Evolutionary conservation across 2,329 filamentous ascomycete genomes (phyloP), one percentile per base, ranked within the genome.

Genomic region (Fusarium beomiforme): DNA sequence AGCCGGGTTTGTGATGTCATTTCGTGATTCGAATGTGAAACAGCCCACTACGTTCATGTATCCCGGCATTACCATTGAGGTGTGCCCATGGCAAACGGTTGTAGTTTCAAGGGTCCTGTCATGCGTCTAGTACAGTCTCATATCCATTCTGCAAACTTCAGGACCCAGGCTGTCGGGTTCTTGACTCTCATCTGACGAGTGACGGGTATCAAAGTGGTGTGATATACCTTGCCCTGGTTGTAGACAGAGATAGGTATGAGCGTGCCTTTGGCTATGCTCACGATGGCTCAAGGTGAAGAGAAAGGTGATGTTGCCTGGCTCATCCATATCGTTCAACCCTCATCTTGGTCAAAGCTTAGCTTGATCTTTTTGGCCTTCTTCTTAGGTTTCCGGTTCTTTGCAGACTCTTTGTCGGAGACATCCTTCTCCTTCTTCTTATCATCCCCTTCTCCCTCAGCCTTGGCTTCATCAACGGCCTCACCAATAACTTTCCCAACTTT

Each of bases 341-440:
- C 87, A 21, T 90, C 89, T 61, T 91, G 87, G 29, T 88, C 88
- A 76, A 92, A 92, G 79, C 90, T 92, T 47, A 92, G 81, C 81
- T 91, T 91, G 65, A 92, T 88, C 81, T 91, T 91, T 79, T 89
- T 89, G 8, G 83, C 81, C 79, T 87, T 87, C 78, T 90, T 89
- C 78, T 85, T 87, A 11, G 70, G 71, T 64, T 78, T 81, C 63
- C 77, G 79, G 11, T 77, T 76, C 70, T 75, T 78, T 29, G 56
- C 43, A 11, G 77, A 74, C 5, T 78, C 77, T 7, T 76, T 78
- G 13, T 77, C 76, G 2, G 74, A 76, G 5, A 21, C n/a, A 5
- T 57, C 57, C 33, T 63, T 56, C 14, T 46, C 53, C 37, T 46
- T 57, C 34, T 49, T 66, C 51, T 67, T 68, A 44, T 72, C 73